Evolutionary conservation across 768 basidiomycete genomes (phyloP).

Genomic region (Leccinum boreale): DNA sequence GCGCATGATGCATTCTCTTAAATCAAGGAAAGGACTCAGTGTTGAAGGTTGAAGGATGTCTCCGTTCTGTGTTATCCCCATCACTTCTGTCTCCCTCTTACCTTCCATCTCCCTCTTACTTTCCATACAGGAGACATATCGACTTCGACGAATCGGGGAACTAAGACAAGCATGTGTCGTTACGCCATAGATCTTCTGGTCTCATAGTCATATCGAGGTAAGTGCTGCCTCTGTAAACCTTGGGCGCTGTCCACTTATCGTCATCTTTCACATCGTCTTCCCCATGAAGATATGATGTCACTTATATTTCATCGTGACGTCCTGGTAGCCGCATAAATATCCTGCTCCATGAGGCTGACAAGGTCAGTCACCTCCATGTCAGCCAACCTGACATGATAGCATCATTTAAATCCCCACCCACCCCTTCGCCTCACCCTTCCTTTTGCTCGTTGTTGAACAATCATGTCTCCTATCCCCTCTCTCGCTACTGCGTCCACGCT

Average conservation of each 20-base stretch:
- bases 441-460: not conserved
- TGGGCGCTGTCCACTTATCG: too few relatives aligned
- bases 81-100: not conserved
- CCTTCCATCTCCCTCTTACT: not conserved
- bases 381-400: constrained; percentile 3
- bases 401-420: constrained; percentile 1
- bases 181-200: not conserved
- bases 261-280: not conserved
- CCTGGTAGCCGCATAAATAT: not conserved
- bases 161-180: not conserved
- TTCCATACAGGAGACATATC: not conserved
- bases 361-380: not conserved
- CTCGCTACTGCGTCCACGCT: constrained; percentile 5
- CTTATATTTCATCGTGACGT: not conserved
- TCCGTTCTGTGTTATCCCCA: too few relatives aligned
- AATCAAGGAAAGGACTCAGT: too few relatives aligned
- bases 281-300: not conserved
- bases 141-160: too few relatives aligned
- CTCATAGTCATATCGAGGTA: not conserved
- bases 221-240: not conserved
- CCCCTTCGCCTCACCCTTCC: not conserved
- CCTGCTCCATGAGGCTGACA: constrained; percentile 10
- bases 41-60: too few relatives aligned
- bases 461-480: constrained; percentile 19
- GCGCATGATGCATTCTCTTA: not conserved